phyloP scores from a whole-genome alignment of 1,284 basidiomycete species.

The Amylostereum areolatum region DNA sequence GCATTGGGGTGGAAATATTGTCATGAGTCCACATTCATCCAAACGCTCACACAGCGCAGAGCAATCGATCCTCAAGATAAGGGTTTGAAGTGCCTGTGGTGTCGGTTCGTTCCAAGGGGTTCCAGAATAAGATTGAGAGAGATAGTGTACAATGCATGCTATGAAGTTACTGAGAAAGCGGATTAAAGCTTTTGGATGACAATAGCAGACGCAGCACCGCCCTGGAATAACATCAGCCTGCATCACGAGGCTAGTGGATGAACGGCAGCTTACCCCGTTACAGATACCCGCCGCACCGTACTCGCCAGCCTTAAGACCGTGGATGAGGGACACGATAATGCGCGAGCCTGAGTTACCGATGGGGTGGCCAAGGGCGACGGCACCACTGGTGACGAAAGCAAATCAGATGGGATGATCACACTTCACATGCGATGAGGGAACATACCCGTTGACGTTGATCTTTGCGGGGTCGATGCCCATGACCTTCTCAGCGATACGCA shows the following conservation, averaged over 20 bases:
- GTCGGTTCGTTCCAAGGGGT: no score
- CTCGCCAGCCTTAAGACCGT: constrained; percentile 90
- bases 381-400: constrained; percentile 54
- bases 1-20: neutral
- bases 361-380: constrained; percentile 90
- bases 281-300: constrained; percentile 98
- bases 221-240: constrained; percentile 39
- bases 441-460: constrained; percentile 88
- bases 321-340: constrained; percentile 92
- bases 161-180: no score
- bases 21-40: no score
- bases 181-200: constrained; percentile 80
- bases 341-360: constrained; percentile 95
- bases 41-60: no score
- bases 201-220: constrained; percentile 89
- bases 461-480: constrained; percentile 81
- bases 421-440: constrained; percentile 9
- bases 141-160: no score
- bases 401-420: constrained; percentile 9
- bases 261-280: constrained; percentile 74
- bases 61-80: no score
- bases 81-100: no score
- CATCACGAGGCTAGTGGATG: constrained; percentile 1
- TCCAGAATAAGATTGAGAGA: no score
- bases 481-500: constrained; percentile 87